Conservation (phyloP, 305 asterid species). For the Fraxinus albicans region DNA sequence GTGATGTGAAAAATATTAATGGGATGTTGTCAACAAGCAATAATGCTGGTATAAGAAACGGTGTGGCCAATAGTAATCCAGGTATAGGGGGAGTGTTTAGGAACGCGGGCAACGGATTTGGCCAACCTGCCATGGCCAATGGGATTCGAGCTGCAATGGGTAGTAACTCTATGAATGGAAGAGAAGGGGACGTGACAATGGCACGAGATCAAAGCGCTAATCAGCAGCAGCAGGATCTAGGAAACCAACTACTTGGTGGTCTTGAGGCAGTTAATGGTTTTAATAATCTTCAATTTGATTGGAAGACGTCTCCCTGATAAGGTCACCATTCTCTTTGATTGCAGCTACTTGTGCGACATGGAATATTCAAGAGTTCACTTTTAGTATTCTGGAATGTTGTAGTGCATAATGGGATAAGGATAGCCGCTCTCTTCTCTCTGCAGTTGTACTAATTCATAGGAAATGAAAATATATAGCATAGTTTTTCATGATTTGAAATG, state of each 20-base stretch:
- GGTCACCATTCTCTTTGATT: conserved; percentile 18
- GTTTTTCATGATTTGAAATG: conserved; percentile 33
- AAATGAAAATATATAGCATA: conserved; percentile 25
- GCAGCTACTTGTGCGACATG: conserved; percentile 48
- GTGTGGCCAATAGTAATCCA: conserved; percentile 21
- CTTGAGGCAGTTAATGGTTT: conserved; percentile 19
- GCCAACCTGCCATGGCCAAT: conserved; percentile 17
- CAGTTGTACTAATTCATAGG: conserved; percentile 23
- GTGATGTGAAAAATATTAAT: conserved; percentile 49
- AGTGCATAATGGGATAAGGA: conserved; percentile 26
- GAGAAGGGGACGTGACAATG: conserved; percentile 16
- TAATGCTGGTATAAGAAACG: conserved; percentile 50
- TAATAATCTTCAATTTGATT: conserved; percentile 23
- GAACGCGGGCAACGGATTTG: conserved; percentile 13
- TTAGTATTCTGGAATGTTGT: conserved; percentile 29
- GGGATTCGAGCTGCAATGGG: conserved; percentile 23
- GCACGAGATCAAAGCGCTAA: conserved; percentile 12
- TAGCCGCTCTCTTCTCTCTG: conserved; percentile 3
- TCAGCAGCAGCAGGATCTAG: conserved; percentile 20
- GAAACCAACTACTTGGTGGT: conserved; percentile 19
- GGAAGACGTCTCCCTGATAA: conserved; percentile 27
- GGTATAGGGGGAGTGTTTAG: conserved; percentile 13
- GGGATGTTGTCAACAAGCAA: conserved; percentile 45
- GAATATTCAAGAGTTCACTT: conserved; percentile 29
- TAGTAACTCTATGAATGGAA: conserved; percentile 23